Evolutionary conservation across 495 filamentous ascomycete species (phyloP).

Genomic region (Schizothecium vesticola): DNA sequence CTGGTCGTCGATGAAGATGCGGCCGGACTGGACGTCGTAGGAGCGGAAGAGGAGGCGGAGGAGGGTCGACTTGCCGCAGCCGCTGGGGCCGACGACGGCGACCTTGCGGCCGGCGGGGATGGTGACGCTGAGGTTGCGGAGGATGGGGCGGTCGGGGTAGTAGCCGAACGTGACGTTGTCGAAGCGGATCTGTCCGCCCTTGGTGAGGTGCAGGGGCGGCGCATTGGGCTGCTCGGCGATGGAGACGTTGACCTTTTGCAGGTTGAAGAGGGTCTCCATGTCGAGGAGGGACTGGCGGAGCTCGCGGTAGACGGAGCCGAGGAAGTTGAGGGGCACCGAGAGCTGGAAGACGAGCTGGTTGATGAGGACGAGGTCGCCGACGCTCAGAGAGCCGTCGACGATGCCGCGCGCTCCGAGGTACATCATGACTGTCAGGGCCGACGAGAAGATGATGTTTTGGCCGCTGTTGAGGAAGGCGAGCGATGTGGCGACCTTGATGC

Average conservation of each 20-base stretch:
- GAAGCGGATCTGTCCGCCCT: conserved; percentile 84
- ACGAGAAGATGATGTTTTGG: conserved; percentile 97
- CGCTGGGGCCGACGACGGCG: conserved; percentile 89
- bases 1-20: conserved; percentile 88
- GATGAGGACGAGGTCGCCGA: conserved; percentile 97
- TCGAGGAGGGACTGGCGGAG: conserved; percentile 89
- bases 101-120: conserved; percentile 95
- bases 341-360: conserved; percentile 99
- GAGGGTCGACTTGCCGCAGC: conserved; percentile 94
- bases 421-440: conserved; percentile 96
- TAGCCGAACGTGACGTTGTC: conserved; percentile 96
- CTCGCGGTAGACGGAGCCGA: conserved; percentile 94
- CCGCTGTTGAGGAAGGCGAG: conserved; percentile 91
- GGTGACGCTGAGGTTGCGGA: conserved; percentile 76
- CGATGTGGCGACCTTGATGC: conserved; percentile 93
- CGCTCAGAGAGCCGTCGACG: conserved; percentile 69
- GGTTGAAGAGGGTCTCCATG: conserved; percentile 97
- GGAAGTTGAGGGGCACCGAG: conserved; percentile 91
- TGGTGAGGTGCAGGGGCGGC: conserved; percentile 60
- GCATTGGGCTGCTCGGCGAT: conserved; percentile 73
- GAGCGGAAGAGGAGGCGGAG: conserved; percentile 87
- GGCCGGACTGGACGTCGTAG: conserved; percentile 83
- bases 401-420: conserved; percentile 88
- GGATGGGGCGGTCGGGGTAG: conserved; percentile 76
- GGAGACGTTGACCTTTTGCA: conserved; percentile 95